Percentiles rank a stretch among this genome's conserved stretches.
Evolutionary conservation across 495 filamentous ascomycete species (phyloP).

Genomic region (Talaromyces proteolyticus): DNA sequence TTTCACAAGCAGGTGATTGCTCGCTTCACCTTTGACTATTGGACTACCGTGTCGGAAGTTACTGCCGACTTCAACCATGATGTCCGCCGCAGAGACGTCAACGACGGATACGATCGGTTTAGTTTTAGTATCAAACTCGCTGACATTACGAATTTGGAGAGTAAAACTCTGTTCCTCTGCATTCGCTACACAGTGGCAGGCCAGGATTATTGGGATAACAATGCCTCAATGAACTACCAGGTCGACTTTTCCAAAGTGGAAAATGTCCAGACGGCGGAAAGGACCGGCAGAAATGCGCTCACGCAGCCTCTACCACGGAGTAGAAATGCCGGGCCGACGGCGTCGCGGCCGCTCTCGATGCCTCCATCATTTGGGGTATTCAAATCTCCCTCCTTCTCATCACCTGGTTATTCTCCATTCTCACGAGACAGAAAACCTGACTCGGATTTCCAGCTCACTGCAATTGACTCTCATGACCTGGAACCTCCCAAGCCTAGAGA

Average conservation of each 20-base stretch:
- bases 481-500: slow-evolving; percentile 47
- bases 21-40: slow-evolving; percentile 93
- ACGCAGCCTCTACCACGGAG: slow-evolving; percentile 65
- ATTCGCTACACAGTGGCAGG: slow-evolving; percentile 82
- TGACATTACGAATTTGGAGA: slow-evolving; percentile 83
- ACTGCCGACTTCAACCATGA: slow-evolving; percentile 81
- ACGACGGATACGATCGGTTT: slow-evolving; percentile 78
- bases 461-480: slow-evolving; percentile 24
- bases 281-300: slow-evolving; percentile 52
- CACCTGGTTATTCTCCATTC: slow-evolving; percentile 51
- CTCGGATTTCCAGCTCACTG: slow-evolving; percentile 23
- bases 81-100: slow-evolving; percentile 57
- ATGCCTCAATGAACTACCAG: slow-evolving; percentile 77
- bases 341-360: slow-evolving; percentile 54
- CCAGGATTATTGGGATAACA: slow-evolving; percentile 95
- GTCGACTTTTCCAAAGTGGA: slow-evolving; percentile 80
- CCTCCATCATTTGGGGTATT: slow-evolving; percentile 68
- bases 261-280: slow-evolving; percentile 52
- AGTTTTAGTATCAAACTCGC: slow-evolving; percentile 89
- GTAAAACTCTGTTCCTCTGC: slow-evolving; percentile 87
- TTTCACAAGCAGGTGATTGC: slow-evolving; percentile 86
- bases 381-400: slow-evolving; percentile 40
- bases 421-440: slow-evolving; percentile 52
- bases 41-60: slow-evolving; percentile 96
- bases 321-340: slow-evolving; percentile 41